Evolutionary conservation across 192 early-diverging fungal species (phyloP).

Genomic region (Helicostylum pulchrum): DNA sequence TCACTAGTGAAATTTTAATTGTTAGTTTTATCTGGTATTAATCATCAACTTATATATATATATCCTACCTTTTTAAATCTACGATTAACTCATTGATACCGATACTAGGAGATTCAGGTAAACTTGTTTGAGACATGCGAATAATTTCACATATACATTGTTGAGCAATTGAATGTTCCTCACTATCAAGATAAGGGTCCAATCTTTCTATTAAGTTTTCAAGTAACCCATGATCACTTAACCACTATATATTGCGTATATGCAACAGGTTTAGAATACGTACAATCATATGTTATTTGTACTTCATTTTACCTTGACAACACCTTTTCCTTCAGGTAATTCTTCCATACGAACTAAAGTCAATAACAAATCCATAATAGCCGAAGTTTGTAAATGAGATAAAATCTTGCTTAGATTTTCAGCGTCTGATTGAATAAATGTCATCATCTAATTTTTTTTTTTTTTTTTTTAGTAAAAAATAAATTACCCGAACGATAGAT

Average conservation of each 20-base stretch:
- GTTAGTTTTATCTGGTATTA: neutral
- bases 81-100: slow-evolving; percentile 35
- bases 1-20: slow-evolving; percentile 47
- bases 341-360: slow-evolving; percentile 94
- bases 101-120: slow-evolving; percentile 34
- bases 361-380: slow-evolving; percentile 88
- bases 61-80: slow-evolving; percentile 34
- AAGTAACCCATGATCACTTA: slow-evolving; percentile 78
- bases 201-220: slow-evolving; percentile 71
- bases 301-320: slow-evolving; percentile 66
- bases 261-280: neutral
- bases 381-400: slow-evolving; percentile 79
- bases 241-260: slow-evolving; percentile 60
- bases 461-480: neutral
- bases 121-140: slow-evolving; percentile 39
- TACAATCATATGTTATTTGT: neutral
- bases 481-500: no score
- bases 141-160: slow-evolving; percentile 42
- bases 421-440: slow-evolving; percentile 76
- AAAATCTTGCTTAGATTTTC: slow-evolving; percentile 77
- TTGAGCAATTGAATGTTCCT: slow-evolving; percentile 48
- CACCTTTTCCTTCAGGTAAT: slow-evolving; percentile 76
- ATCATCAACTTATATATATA: neutral
- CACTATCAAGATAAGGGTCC: slow-evolving; percentile 76
- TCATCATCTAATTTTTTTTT: slow-evolving; percentile 61